These are phyloP conservation scores for Clitoria ternatea DNA, from an alignment of 306 rosid species.

Conservation along the genomic window DNA sequence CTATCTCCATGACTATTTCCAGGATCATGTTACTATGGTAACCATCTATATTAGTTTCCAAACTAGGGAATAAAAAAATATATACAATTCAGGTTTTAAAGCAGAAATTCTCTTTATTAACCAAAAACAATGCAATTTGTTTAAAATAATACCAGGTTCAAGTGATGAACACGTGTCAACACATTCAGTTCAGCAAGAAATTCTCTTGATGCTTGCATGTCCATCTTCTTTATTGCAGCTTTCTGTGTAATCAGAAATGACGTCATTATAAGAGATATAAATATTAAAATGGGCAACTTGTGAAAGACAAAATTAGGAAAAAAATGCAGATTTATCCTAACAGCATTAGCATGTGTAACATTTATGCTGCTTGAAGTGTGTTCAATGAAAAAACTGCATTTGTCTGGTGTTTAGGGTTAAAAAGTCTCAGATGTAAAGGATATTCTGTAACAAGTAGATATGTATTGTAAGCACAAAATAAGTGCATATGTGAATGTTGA, in stretches of 20 bases:
- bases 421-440: not conserved
- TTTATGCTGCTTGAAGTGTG: not conserved
- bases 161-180: constrained; percentile 81
- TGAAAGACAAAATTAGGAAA: not conserved
- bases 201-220: constrained; percentile 73
- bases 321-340: not conserved
- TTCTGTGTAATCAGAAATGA: constrained; percentile 39
- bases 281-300: not conserved
- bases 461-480: not conserved
- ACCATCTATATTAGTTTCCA: no score
- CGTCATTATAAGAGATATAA: constrained; percentile 8
- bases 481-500: not conserved
- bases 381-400: not conserved
- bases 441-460: not conserved
- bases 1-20: not conserved
- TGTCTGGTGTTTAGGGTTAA: not conserved
- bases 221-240: constrained; percentile 95
- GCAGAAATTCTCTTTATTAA: not conserved
- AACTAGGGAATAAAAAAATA: not conserved
- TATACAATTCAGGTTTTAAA: not conserved
- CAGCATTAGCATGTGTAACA: not conserved
- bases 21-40: not conserved
- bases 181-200: constrained; percentile 86
- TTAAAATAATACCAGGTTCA: constrained; percentile 67
- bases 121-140: not conserved